Evolutionary conservation across 768 basidiomycete genomes (phyloP).

Genomic region (Lentinula aciculospora): DNA sequence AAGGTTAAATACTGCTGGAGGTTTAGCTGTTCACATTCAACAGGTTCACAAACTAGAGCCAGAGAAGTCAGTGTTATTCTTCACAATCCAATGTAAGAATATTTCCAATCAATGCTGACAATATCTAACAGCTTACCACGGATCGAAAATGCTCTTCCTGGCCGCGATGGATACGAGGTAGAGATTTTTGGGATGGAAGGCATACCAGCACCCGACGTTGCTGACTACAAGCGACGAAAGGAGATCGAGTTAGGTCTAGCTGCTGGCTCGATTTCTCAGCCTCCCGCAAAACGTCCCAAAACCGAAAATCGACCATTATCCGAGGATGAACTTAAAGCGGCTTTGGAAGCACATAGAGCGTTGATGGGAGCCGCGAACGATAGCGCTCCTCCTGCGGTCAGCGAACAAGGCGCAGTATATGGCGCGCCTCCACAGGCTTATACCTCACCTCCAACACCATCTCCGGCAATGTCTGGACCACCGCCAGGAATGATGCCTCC

Average conservation of each 20-base stretch:
- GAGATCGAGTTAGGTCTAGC: constrained; percentile 89
- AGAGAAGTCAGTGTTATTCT: constrained; percentile 60
- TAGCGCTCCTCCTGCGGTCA: constrained; percentile 24
- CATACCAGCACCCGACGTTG: constrained; percentile 88
- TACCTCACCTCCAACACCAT: constrained; percentile 38
- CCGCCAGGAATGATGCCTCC: constrained; percentile 20
- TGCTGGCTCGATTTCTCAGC: constrained; percentile 77
- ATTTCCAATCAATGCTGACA: neutral
- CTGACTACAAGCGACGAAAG: constrained; percentile 93
- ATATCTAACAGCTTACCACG: constrained; percentile 56
- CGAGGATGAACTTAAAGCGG: constrained; percentile 79
- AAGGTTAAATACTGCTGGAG: constrained; percentile 94
- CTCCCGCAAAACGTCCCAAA: constrained; percentile 76
- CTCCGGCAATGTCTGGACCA: constrained; percentile 24
- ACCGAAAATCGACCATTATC: constrained; percentile 71
- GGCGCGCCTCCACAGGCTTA: constrained; percentile 74
- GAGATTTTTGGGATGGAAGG: constrained; percentile 99
- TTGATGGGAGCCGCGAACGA: constrained; percentile 70
- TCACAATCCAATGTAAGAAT: no score
- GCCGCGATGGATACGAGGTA: constrained; percentile 95
- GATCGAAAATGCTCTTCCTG: constrained; percentile 94
- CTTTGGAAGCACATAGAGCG: constrained; percentile 85
- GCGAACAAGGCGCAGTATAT: constrained; percentile 55
- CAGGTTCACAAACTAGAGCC: constrained; percentile 99
- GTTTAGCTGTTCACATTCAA: constrained; percentile 95